phyloP scores from a whole-genome alignment of 164 flowering plant genomes.

The grape (Vitis vinifera) region DNA sequence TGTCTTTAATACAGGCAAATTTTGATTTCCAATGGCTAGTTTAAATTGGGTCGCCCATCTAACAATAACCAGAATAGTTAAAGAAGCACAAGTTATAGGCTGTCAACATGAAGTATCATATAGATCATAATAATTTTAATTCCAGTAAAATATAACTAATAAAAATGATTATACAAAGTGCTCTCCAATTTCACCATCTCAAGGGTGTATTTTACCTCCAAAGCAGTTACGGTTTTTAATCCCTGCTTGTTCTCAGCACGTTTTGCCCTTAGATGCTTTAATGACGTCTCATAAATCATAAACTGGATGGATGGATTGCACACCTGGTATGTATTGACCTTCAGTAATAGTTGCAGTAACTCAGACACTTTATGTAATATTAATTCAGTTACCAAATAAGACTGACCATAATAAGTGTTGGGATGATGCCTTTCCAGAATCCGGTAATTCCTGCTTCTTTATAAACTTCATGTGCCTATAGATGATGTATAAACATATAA shows the following conservation, averaged over 20 bases:
- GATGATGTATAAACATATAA: not conserved
- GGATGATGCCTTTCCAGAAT: constrained; percentile 83
- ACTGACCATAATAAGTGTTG: constrained; percentile 79
- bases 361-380: too few relatives aligned
- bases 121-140: not conserved
- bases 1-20: too few relatives aligned
- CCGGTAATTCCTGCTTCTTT: constrained; percentile 70
- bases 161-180: not conserved
- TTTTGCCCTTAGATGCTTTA: constrained; percentile 59
- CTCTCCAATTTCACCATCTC: not conserved
- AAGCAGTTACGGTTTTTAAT: constrained; percentile 45
- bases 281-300: constrained; percentile 75
- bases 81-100: not conserved
- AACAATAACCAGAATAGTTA: too few relatives aligned
- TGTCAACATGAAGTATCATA: not conserved
- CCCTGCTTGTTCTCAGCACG: constrained; percentile 39
- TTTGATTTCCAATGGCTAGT: too few relatives aligned
- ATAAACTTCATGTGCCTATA: constrained; percentile 61
- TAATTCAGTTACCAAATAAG: not conserved
- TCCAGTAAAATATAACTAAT: not conserved
- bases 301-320: constrained; percentile 89
- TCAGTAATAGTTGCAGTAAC: not conserved
- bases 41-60: too few relatives aligned
- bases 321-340: constrained; percentile 40
- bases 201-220: constrained; percentile 48